These are phyloP conservation scores for Saccharomycopsis lassenensis DNA, from an alignment of 805 yeast genomes.

Conservation along the genomic window DNA sequence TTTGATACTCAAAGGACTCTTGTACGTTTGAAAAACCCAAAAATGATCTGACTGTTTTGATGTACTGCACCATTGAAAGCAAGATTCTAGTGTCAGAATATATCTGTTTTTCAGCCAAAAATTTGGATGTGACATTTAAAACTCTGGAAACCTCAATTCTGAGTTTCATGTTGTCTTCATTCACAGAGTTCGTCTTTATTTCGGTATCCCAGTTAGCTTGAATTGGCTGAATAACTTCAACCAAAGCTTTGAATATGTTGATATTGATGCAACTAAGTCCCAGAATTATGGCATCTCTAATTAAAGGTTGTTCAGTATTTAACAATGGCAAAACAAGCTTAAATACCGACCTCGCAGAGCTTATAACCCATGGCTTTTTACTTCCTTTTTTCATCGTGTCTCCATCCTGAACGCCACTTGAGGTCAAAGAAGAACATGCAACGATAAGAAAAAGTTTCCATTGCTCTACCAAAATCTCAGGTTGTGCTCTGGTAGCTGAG, in stretches of 20 bases:
- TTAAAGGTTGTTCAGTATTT: constrained; percentile 53
- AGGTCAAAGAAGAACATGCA: constrained; percentile 84
- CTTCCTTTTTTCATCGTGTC: background rate
- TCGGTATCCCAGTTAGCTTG: constrained; percentile 41
- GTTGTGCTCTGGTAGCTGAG: too few species aligned
- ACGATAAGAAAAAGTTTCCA: constrained; percentile 85
- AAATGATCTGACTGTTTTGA: constrained; percentile 52
- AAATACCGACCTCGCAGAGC: constrained; percentile 85
- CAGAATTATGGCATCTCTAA: constrained; percentile 78
- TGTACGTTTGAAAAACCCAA: constrained; percentile 49
- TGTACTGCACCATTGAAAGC: constrained; percentile 46
- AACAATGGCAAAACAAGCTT: constrained; percentile 77
- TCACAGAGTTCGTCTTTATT: constrained; percentile 23
- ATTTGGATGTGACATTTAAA: constrained; percentile 57
- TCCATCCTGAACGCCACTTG: constrained; percentile 71
- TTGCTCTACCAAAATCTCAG: constrained; percentile 68
- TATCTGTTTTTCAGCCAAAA: constrained; percentile 38
- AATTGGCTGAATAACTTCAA: constrained; percentile 62
- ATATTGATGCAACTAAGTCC: constrained; percentile 86
- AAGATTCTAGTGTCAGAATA: constrained; percentile 61
- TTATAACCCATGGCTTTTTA: constrained; percentile 62
- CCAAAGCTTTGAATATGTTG: constrained; percentile 72
- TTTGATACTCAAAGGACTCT: constrained; percentile 57
- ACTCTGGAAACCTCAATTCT: constrained; percentile 75
- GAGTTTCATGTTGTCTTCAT: constrained; percentile 31